Conservation (phyloP, 2,329 filamentous ascomycete species). For the Colletotrichum sp. region DNA sequence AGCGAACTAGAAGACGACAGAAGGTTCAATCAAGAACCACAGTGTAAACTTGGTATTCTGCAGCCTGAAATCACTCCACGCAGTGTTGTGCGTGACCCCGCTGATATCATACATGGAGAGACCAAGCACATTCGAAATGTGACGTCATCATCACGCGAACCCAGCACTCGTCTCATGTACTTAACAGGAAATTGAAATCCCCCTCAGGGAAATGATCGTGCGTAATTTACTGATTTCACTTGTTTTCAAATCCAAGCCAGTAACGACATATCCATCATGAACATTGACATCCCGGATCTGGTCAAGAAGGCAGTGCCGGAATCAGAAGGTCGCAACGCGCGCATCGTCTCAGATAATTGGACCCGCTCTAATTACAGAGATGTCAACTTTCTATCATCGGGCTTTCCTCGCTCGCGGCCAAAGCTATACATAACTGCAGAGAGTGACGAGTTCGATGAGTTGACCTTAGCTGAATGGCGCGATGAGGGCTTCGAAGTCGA, state of each 20-base stretch:
- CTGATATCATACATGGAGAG: not conserved
- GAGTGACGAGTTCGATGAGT: conserved; percentile 43
- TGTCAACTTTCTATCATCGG: conserved; percentile 42
- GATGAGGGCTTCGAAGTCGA: conserved; percentile 48
- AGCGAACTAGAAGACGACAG: accelerated
- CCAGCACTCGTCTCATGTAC: not conserved
- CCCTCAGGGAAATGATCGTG: too few relatives aligned
- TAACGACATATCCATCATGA: conserved; percentile 20
- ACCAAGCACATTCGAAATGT: not conserved
- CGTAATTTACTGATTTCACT: too few relatives aligned
- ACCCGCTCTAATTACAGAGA: conserved; percentile 41
- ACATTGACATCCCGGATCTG: conserved; percentile 30
- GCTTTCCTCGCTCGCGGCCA: conserved; percentile 40
- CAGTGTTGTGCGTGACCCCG: not conserved
- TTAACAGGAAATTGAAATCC: not conserved
- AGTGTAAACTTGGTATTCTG: not conserved
- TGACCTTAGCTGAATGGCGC: conserved; percentile 42
- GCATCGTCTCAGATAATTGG: conserved; percentile 34
- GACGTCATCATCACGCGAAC: conserved; percentile 6
- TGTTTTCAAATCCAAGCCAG: not conserved
- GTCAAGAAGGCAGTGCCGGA: conserved; percentile 35
- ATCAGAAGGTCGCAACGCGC: conserved; percentile 33
- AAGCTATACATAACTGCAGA: conserved; percentile 49
- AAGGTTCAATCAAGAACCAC: accelerated
- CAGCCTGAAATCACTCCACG: not conserved